Conservation (phyloP, 108 stramenopile genomes). For the Aureococcus anophagefferens region DNA sequence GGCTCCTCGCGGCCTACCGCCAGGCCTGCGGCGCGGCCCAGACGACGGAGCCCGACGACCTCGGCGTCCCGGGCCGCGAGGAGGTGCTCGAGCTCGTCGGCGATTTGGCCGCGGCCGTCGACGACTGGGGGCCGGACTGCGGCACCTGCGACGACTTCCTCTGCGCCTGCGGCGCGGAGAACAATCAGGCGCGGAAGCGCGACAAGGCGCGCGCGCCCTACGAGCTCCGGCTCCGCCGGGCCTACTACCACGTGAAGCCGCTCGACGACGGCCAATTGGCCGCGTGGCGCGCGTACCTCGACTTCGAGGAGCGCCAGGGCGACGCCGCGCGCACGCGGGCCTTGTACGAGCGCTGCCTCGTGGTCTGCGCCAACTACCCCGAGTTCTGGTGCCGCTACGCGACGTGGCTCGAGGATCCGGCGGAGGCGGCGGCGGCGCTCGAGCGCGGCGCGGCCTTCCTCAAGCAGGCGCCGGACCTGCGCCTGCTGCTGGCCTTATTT, state of each 20-base stretch:
- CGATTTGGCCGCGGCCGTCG: too few species aligned
- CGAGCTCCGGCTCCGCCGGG: slow-evolving; percentile 18
- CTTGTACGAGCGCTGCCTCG: slow-evolving; percentile 29
- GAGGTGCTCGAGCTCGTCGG: too few species aligned
- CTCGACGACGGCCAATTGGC: slow-evolving; percentile 25
- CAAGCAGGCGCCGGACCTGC: slow-evolving; percentile 14
- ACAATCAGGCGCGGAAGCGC: too few species aligned
- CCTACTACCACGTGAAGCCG: slow-evolving; percentile 28
- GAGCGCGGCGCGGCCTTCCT: slow-evolving; percentile 9
- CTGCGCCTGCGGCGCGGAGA: too few species aligned
- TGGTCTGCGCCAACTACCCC: slow-evolving; percentile 20
- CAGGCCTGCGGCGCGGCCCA: too few species aligned
- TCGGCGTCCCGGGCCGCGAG: too few species aligned
- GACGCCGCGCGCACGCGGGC: background rate
- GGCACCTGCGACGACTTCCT: too few species aligned
- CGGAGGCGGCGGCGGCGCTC: background rate
- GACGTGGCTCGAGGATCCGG: slow-evolving; percentile 1
- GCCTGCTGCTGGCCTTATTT: slow-evolving; percentile 1
- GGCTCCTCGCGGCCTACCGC: too few species aligned
- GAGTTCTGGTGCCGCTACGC: slow-evolving; percentile 28
- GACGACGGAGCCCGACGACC: too few species aligned
- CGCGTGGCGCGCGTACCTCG: slow-evolving; percentile 22
- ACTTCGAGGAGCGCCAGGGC: slow-evolving; percentile 13
- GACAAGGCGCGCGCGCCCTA: slow-evolving; percentile 1
- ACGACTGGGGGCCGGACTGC: too few species aligned